Conservation (phyloP, 768 basidiomycete species). For the Leccinum disarticulatum region DNA sequence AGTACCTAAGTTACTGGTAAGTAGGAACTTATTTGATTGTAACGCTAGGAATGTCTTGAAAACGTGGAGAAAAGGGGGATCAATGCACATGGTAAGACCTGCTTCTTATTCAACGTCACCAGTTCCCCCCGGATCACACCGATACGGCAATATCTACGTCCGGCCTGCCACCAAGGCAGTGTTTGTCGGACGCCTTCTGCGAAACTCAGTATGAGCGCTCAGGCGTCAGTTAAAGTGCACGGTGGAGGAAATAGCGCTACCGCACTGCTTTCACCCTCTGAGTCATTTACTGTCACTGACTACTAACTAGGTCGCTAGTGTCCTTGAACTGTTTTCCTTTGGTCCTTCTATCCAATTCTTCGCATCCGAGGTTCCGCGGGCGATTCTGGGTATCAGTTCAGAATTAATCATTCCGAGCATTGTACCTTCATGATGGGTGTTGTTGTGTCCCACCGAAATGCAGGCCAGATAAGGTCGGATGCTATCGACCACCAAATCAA, state of each 20-base stretch:
- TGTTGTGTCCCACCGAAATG: background rate
- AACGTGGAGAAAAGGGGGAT: background rate
- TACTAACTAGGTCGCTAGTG: background rate
- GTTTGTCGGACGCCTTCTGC: background rate
- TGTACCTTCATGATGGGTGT: background rate
- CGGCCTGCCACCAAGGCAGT: background rate
- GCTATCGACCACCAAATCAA: conserved; percentile 7
- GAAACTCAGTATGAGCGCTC: background rate
- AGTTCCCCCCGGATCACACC: background rate
- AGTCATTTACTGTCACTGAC: background rate
- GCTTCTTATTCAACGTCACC: background rate
- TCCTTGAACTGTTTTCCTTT: too few species aligned
- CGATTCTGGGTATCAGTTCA: background rate
- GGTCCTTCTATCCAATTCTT: background rate
- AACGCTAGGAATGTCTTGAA: background rate
- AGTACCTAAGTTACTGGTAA: background rate
- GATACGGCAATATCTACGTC: background rate
- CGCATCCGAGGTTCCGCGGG: background rate
- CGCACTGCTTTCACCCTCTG: background rate
- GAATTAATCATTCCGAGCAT: background rate
- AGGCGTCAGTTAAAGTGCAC: background rate
- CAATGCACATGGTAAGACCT: background rate
- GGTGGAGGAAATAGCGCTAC: background rate
- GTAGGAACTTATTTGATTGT: too few species aligned
- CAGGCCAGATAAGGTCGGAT: conserved; percentile 1